Base-by-base conservation (phyloP, 2,329 filamentous ascomycete genomes). In the Exophiala xenobiotica region DNA sequence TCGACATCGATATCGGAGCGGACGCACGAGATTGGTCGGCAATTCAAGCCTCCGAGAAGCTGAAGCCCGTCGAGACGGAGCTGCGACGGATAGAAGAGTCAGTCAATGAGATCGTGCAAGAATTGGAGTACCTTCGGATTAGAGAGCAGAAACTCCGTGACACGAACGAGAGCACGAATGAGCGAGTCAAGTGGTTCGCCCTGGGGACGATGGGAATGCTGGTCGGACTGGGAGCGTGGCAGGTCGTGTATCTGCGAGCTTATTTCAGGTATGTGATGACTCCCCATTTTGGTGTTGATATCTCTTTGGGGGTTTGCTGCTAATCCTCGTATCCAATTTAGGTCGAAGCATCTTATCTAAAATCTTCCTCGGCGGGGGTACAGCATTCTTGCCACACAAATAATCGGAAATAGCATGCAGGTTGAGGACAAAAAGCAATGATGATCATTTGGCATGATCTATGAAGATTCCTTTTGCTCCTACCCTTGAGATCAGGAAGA, bases 131-230 rank as follows among this genome's bases (percentile, higher is more conserved):
- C 75, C 82, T 99, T 64, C 83, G 93, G 61, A 65, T 72, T 31
- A 83, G 93, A 64, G 93, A 99, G 79, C 90, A 96, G 81, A 95
- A 90, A 78, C 81, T 99, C 64, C 81, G 93, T 70, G 92, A 99
- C 75, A 99, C 93, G 63, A 99, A 99, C 73, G 93, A 99, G 85
- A 97, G 92, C 79, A 99, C 93, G 61, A 99, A 99, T 75, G 93
- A 88, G 74, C 83, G 93, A 53, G 93, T 99, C 66, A 99, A 97
- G 79, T 97, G 90, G 90, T 99, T 99, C 73, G 92, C 92, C 42
- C 85, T 96, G 69, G 83, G 85, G 60, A 97, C 92, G 22, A 97
- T 96, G 75, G 87, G 90, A 57, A 86, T 96, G 78, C 76, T 99
- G 63, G 78, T 96, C 61, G 88, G 82, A 26, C 78, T 99, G 63